Base-by-base conservation (phyloP, 2,329 filamentous ascomycete genomes). In the Arthrobotrys megalospora region DNA sequence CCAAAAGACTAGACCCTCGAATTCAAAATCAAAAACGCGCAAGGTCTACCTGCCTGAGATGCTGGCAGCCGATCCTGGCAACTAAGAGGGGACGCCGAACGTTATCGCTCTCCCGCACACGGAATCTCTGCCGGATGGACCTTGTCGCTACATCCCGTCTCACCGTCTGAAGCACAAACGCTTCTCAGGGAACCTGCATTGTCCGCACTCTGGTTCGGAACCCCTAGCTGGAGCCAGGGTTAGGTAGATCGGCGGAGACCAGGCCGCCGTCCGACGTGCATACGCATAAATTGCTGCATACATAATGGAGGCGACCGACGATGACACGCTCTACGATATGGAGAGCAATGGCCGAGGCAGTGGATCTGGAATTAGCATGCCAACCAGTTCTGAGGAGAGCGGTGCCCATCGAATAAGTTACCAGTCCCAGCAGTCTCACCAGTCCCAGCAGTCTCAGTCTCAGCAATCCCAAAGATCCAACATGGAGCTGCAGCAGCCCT, bases 401-500 rank as follows among this genome's bases (percentile, higher is more conserved):
- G 64, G 55, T 34, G 62, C 63, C 12, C 69, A 72, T 10, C 55
- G 76, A 53, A 63, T 47, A 16, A 79, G 80, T 62, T 71, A 82
- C 70, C 65, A 72, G 70, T 63, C 79, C 16, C 58, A 80, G 38
- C 50, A 53, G 28, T 53, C 19, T 19, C 47, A 50, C 53, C 50
- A 78, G 69, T 67, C 58, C n/a, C 45, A 38, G 12, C 32, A 79
- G 62, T 81, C 84, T 60, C 55, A 53, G 14, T 68, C 80, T 69
- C 63, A 79, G 68, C 62, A 79, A 71, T 77, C 60, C 21, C 38
- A 52, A 36, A 62, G 67, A 62, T 81, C 84, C 70, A 86, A 81
- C 62, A 72, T 81, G 79, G 75, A 77, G 79, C 36, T 77, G 41
- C 73, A 77, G 48, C 73, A 80, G 19, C 81, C 98, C 84, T 96